Conservation (phyloP, 2,329 filamentous ascomycete species). For the Sporothrix brunneoviolacea region DNA sequence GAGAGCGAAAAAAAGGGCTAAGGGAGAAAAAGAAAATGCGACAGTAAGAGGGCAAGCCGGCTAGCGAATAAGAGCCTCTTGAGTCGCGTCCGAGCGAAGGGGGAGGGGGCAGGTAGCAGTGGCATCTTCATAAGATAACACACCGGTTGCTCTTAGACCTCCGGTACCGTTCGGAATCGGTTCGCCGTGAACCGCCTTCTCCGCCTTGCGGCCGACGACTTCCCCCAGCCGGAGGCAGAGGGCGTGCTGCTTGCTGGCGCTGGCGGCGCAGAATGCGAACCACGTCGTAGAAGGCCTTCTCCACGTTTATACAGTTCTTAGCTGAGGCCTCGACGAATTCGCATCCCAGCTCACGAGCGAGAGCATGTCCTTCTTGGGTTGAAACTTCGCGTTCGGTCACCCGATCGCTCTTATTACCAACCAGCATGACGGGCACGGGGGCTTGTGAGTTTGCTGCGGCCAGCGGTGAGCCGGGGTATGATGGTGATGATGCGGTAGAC, state of each 20-base stretch:
- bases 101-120: not conserved
- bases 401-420: slow-evolving; percentile 97
- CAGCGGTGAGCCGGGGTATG: slow-evolving; percentile 69
- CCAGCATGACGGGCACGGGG: slow-evolving; percentile 91
- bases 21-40: too few species aligned
- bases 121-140: slow-evolving; percentile 19
- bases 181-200: slow-evolving; percentile 14
- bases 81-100: too few species aligned
- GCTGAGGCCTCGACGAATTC: slow-evolving; percentile 96
- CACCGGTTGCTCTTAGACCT: slow-evolving; percentile 18
- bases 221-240: slow-evolving; percentile 15
- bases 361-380: slow-evolving; percentile 86
- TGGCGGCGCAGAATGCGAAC: slow-evolving; percentile 75
- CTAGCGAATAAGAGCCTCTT: too few species aligned
- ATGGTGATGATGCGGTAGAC: slow-evolving; percentile 68
- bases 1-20: too few species aligned
- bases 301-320: slow-evolving; percentile 97
- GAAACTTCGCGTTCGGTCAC: slow-evolving; percentile 95
- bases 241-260: slow-evolving; percentile 23
- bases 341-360: slow-evolving; percentile 87
- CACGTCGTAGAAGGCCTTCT: slow-evolving; percentile 97
- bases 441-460: slow-evolving; percentile 51
- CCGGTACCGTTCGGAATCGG: slow-evolving; percentile 19
- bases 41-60: too few species aligned
- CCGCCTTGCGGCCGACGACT: slow-evolving; percentile 16